Conservation (phyloP, 139 green algal species). For the Ulvella scutata region DNA sequence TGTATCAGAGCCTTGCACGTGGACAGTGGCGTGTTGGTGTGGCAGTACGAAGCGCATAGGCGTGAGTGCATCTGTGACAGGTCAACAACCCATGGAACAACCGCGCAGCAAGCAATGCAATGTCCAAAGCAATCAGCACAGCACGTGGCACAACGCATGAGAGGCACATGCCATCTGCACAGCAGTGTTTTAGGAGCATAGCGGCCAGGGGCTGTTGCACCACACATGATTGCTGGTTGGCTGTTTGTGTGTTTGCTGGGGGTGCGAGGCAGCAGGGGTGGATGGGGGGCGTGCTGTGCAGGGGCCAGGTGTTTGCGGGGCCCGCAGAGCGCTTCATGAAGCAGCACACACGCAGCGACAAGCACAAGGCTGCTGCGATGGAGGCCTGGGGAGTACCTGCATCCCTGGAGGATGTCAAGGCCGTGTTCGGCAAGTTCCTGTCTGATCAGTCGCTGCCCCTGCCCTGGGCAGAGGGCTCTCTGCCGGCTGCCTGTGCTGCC, state of each 20-base stretch:
- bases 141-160: too few relatives aligned
- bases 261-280: too few relatives aligned
- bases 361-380: conserved; percentile 27
- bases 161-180: too few relatives aligned
- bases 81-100: too few relatives aligned
- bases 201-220: conserved; percentile 31
- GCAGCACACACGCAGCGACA: conserved; percentile 33
- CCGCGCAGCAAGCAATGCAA: too few relatives aligned
- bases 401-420: conserved; percentile 32
- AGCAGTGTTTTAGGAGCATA: conserved; percentile 5
- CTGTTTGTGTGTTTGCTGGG: conserved; percentile 32
- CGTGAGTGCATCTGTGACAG: too few relatives aligned
- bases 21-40: too few relatives aligned
- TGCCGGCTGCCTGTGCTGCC: conserved; percentile 10
- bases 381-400: conserved; percentile 31
- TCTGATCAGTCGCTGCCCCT: neutral
- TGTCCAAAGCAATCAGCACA: too few relatives aligned
- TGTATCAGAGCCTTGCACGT: too few relatives aligned
- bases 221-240: conserved; percentile 43
- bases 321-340: conserved; percentile 19
- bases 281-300: neutral
- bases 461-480: neutral
- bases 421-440: conserved; percentile 39
- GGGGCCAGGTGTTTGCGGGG: neutral
- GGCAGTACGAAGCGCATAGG: too few relatives aligned